Conservation (phyloP, 768 basidiomycete genomes). For the Pleurotus djamor region DNA sequence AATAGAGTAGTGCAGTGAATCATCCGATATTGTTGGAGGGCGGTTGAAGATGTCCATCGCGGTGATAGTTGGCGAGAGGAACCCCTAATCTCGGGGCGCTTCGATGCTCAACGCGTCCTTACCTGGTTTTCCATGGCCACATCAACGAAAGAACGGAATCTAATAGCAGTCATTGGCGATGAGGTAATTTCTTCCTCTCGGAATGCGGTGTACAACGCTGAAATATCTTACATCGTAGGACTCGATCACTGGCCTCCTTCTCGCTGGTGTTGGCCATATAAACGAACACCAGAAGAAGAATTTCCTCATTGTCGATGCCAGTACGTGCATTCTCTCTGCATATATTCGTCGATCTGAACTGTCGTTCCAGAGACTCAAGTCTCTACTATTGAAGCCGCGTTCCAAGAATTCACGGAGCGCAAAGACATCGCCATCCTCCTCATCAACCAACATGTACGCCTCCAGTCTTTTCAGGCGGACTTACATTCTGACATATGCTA, state of each 20-base stretch:
- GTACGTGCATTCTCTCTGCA: slow-evolving; percentile 37
- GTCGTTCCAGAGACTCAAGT: slow-evolving; percentile 76
- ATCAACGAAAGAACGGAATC: slow-evolving; percentile 69
- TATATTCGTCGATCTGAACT: background rate
- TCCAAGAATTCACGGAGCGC: slow-evolving; percentile 92
- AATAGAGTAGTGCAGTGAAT: slow-evolving; percentile 77
- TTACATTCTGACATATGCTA: slow-evolving; percentile 8
- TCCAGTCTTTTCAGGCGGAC: background rate
- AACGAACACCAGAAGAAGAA: slow-evolving; percentile 94
- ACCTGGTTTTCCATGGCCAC: slow-evolving; percentile 37
- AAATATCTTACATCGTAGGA: slow-evolving; percentile 51
- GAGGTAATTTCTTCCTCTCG: slow-evolving; percentile 54
- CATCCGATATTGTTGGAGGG: slow-evolving; percentile 79
- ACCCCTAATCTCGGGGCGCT: background rate
- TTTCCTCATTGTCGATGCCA: slow-evolving; percentile 92
- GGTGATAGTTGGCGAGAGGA: slow-evolving; percentile 6
- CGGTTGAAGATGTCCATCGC: slow-evolving; percentile 71
- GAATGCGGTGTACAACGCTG: slow-evolving; percentile 12
- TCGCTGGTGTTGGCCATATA: slow-evolving; percentile 94
- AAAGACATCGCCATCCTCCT: slow-evolving; percentile 95
- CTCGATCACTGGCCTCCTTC: slow-evolving; percentile 91
- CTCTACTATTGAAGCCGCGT: slow-evolving; percentile 86
- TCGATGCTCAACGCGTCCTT: too few relatives aligned
- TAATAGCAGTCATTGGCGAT: slow-evolving; percentile 96
- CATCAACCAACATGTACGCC: slow-evolving; percentile 95